Evolutionary conservation across 2,329 filamentous ascomycete genomes (phyloP), one percentile per base, ranked within the genome.

Genomic region (Zymoseptoria crescenta): DNA sequence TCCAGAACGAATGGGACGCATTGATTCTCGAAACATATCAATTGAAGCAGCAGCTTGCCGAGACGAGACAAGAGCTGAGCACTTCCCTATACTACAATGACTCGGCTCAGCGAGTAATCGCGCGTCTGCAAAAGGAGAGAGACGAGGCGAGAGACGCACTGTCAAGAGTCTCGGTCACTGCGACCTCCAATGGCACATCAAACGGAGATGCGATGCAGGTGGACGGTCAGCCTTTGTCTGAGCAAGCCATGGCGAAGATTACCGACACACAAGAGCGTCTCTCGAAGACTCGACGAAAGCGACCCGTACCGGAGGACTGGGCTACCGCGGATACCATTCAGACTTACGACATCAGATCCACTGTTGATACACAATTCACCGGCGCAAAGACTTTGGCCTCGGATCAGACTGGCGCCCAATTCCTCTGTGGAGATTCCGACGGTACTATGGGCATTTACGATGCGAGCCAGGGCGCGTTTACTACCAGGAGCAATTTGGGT

Each of bases 1-100:
- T 99, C 74, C 94, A 99, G 74, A 96, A 96, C 74, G 94, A 99
- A 80, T 99, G 94, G 94, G 94, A 99, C 73, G 87, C 92, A 8
- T 79, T 96, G 51, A 90, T 93, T 10, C 80, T 97, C 41, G 94
- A 99, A 77, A 89, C 91, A 55, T 96, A 91, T 74, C 94, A 90
- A 66, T 79, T 97, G 61, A 88, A 89, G 76, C 89, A 96, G 74
- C 91, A 96, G 72, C 80, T 99, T 62, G 83, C 87, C 55, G 89
- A 96, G 73, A 96, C 92, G 49, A 83, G 93, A 65, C 92, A 96
- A 76, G 94, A 99, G 78, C 84, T 99, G 58, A 91, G 91, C 58
- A 94, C 91, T 1, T 90, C 94, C 0, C 81, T 99, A 24, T 99
- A 99, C 76, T 93, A 97, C 76, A 90, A 97, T 69, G 94, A 99